Conservation (phyloP, 1,284 basidiomycete genomes). For the Ganoderma boninense region DNA sequence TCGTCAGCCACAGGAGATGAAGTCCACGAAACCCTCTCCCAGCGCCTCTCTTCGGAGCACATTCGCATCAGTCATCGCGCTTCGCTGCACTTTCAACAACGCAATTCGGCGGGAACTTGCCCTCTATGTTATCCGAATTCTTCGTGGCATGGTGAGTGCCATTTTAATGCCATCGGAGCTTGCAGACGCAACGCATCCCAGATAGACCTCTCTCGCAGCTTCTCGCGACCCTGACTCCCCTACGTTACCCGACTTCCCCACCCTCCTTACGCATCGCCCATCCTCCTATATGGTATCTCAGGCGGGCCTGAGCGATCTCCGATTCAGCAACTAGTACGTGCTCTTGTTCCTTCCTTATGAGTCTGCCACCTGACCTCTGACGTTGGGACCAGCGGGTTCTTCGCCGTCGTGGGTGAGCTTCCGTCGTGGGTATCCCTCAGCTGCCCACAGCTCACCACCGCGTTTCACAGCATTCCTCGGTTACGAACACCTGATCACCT, state of each 20-base stretch:
- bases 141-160: background rate
- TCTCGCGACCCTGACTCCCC: no score
- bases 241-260: background rate
- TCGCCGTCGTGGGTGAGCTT: background rate
- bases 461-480: slow-evolving; percentile 4
- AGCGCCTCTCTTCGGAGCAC: no score
- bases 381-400: background rate
- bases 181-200: no score
- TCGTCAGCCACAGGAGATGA: no score
- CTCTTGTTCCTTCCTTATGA: background rate
- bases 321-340: background rate
- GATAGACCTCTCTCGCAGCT: background rate
- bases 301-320: background rate
- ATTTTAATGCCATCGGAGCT: background rate
- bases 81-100: background rate
- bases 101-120: no score
- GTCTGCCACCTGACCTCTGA: background rate
- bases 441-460: background rate
- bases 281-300: background rate
- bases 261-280: no score
- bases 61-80: background rate
- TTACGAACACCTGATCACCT: slow-evolving; percentile 10
- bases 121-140: background rate
- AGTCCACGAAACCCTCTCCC: no score
- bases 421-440: background rate